Base-by-base conservation (phyloP, 148 eudicot species). In the Camellia japonica region DNA sequence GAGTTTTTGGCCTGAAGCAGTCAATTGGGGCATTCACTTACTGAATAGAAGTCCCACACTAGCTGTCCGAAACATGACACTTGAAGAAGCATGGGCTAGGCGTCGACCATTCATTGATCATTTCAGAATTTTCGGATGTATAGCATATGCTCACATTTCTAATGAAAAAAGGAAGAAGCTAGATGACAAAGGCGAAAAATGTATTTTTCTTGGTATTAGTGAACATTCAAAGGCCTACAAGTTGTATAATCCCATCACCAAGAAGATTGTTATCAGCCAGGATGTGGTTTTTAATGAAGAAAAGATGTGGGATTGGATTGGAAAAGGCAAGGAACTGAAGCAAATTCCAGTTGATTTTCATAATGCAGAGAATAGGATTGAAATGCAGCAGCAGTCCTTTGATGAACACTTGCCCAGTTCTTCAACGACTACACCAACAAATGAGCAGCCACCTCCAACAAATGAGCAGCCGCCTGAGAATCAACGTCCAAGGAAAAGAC, bases 81-180 rank as follows among this genome's bases (percentile, higher is more conserved):
- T 79, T 0, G 64, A 74, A 9, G 74, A 75, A 14, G 66, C 71
- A 0, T 75, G 58, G 54, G 63, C n/a, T 2, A 58, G 52, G 16
- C 16, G 74, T 1, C 80, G 64, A 59, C 86, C 70, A 2, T 12
- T 3, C 12, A 14, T 80, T 3, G 65, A 51, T 2, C 75, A 78
- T 73, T 19, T 84, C 0, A 30, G 30, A n/a, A 30, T 77, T 13
- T 84, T 84, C 51, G 75, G 84, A 0, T 84, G 75, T 20, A 66
- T 81, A 1, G 74, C 79, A 2, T 76, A 77, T 81, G 75, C 75
- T 0, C 68, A 68, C 23, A 63, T 79, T 49, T 61, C 72, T 0
- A 2, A 30, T 15, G 19, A 55, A 15, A 41, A 74, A 5, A 0
- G 68, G 38, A 70, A 75, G 59, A 81, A 85, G 15, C 42, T 84